Percentiles rank a stretch among this genome's conserved stretches.
phyloP scores from a whole-genome alignment of 306 rosid species.

The Senna tora region DNA sequence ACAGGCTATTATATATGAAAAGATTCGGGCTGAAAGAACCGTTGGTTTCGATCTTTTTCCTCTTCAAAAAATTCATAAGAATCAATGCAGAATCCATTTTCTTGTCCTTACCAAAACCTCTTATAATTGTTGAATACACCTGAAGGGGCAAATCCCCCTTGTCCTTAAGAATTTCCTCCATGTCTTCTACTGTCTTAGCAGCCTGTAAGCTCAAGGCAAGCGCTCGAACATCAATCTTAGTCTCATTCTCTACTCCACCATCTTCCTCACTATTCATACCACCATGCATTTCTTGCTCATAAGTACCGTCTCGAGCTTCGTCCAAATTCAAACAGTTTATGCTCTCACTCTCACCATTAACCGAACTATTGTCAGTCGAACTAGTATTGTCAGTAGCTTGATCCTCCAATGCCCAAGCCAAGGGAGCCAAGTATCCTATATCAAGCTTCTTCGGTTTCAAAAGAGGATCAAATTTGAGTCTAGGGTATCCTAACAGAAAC shows the following conservation, averaged over 20 bases:
- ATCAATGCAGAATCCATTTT: slow-evolving; percentile 68
- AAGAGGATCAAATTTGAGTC: slow-evolving; percentile 46
- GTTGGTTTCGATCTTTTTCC: slow-evolving; percentile 59
- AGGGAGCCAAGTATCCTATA: slow-evolving; percentile 50
- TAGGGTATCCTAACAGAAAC: slow-evolving; percentile 47
- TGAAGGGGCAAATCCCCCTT: slow-evolving; percentile 75
- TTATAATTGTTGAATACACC: slow-evolving; percentile 77
- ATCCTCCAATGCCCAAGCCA: slow-evolving; percentile 60
- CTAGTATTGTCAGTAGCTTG: slow-evolving; percentile 32
- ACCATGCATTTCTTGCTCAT: slow-evolving; percentile 32
- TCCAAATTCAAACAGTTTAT: slow-evolving; percentile 36
- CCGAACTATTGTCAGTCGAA: slow-evolving; percentile 29
- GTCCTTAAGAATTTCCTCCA: slow-evolving; percentile 76
- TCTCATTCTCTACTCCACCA: slow-evolving; percentile 38
- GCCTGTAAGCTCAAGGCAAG: slow-evolving; percentile 61
- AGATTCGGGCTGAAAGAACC: slow-evolving; percentile 69
- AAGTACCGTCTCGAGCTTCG: slow-evolving; percentile 28
- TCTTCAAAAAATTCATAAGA: slow-evolving; percentile 83
- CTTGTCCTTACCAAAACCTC: slow-evolving; percentile 83
- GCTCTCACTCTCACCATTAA: slow-evolving; percentile 39
- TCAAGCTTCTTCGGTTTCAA: slow-evolving; percentile 46
- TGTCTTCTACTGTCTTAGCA: slow-evolving; percentile 68
- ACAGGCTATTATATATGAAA: slow-evolving; percentile 74
- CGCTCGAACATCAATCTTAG: slow-evolving; percentile 66
- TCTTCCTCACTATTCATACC: slow-evolving; percentile 34